Evolutionary conservation across 371 early-diverging fungal genomes (phyloP).

Genomic region (Apophysomyces elegans): DNA sequence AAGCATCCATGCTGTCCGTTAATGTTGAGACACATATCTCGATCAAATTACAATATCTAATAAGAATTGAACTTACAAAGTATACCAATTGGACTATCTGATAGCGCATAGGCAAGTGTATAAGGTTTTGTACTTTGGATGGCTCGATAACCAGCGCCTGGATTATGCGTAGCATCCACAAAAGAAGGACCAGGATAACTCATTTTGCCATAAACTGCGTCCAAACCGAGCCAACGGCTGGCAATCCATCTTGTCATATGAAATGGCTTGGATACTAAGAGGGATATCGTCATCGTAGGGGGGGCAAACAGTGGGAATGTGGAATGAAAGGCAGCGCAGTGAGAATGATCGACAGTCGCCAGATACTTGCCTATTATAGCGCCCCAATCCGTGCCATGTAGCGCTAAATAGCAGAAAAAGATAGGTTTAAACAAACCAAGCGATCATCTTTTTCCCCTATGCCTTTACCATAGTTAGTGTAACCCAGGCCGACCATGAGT

Average conservation of each 20-base stretch:
- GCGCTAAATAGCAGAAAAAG: slow-evolving; percentile 19
- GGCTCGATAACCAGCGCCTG: slow-evolving; percentile 56
- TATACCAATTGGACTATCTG: slow-evolving; percentile 64
- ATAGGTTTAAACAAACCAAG: too few species aligned
- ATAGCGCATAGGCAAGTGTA: slow-evolving; percentile 60
- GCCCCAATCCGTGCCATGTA: slow-evolving; percentile 64
- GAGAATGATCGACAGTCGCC: slow-evolving; percentile 36
- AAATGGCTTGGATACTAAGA: slow-evolving; percentile 24
- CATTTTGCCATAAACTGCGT: not conserved
- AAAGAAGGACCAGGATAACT: slow-evolving; percentile 23
- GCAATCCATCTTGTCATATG: slow-evolving; percentile 1
- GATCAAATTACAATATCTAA: too few species aligned
- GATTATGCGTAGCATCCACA: slow-evolving; percentile 29
- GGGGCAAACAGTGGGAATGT: slow-evolving; percentile 45
- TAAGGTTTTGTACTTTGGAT: slow-evolving; percentile 64
- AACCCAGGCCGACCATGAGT: too few species aligned
- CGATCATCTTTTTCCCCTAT: too few species aligned
- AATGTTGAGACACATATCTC: not conserved
- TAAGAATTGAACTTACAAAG: slow-evolving; percentile 23
- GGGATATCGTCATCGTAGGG: slow-evolving; percentile 30
- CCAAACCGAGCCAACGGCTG: not conserved
- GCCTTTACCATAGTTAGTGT: too few species aligned
- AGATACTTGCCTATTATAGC: slow-evolving; percentile 48
- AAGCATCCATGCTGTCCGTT: slow-evolving; percentile 56
- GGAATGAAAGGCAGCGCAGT: slow-evolving; percentile 52